These are phyloP conservation scores for Tulasnella calospora DNA, from an alignment of 768 basidiomycete species.

Conservation along the genomic window DNA sequence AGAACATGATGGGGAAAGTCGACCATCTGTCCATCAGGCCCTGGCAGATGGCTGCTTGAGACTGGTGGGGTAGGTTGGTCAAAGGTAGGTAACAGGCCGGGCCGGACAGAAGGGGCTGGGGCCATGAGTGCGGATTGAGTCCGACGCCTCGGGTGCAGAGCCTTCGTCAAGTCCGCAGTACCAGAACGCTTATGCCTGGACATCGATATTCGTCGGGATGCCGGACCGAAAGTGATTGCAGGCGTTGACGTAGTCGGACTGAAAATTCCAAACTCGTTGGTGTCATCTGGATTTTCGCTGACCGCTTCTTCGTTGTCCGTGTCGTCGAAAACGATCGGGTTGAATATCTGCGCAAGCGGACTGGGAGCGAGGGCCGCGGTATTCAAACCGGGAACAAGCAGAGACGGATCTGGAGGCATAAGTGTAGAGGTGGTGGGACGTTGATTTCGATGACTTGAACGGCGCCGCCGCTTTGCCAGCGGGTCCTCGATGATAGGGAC, in stretches of 20 bases:
- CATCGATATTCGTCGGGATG: conserved; percentile 18
- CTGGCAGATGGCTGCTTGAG: not conserved
- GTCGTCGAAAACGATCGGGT: conserved; percentile 49
- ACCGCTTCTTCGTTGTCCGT: conserved; percentile 4
- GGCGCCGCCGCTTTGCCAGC: not conserved
- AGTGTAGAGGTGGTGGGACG: conserved; percentile 25
- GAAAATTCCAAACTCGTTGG: not conserved
- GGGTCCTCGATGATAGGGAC: not conserved
- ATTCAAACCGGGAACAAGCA: conserved; percentile 39
- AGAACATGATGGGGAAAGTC: conserved; percentile 2
- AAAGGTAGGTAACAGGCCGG: not conserved
- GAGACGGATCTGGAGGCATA: conserved; percentile 29
- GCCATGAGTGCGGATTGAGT: conserved; percentile 19
- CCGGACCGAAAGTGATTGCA: conserved; percentile 14
- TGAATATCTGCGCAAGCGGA: conserved; percentile 71
- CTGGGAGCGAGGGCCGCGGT: conserved; percentile 40
- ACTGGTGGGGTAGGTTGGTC: not conserved
- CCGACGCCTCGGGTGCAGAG: not conserved
- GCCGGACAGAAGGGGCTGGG: not conserved
- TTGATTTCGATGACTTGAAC: conserved; percentile 13
- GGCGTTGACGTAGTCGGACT: not conserved
- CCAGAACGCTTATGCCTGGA: not conserved
- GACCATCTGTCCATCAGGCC: not conserved
- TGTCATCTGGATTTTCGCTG: not conserved
- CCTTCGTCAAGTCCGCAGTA: not conserved